Evolutionary conservation across 2,329 filamentous ascomycete species (phyloP), one percentile per base, ranked within the genome.

Genomic region (Coniochaeta hoffmannii): DNA sequence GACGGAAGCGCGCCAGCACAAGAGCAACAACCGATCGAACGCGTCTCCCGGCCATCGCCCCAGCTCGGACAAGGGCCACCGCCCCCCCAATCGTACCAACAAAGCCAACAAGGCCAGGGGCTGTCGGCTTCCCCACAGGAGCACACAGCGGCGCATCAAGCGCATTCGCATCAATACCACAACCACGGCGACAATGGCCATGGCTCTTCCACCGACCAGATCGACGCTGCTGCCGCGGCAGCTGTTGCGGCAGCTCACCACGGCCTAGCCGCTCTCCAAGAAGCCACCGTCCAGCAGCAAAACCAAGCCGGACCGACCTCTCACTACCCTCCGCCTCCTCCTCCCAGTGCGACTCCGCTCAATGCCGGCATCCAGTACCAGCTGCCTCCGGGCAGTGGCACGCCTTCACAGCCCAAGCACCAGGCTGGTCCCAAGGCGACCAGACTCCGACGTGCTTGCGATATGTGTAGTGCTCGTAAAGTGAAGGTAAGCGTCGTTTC

Each of bases 381-480:
- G 35, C 24, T 36, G 46, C n/a, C 24, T 15, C 32, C 12, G 26
- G 17, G 17, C 7, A 3, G 17, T 10, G 17, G 7, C 19, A 22
- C 44, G 1, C 22, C 50, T 1, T 5, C 53, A 1, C 24, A 53
- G 0, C 50, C 55, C 3, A 17, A 8, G 19, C 38, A 36, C 6
- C 4, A 50, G 28, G 3, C 56, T 3, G 58, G 57, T 22, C 32
- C 61, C 15, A 82, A 81, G 68, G 69, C 79, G 49, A 83, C 79
- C 28, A 77, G 81, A 7, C 72, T 84, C 31, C 73, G 81, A 57
- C 76, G 81, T 52, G 81, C 81, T 14, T 84, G 81, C 61, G 81
- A 84, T 60, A 79, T 84, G 74, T 84, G 81, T 65, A 83, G 80
- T 57, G 77, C 80, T 67, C 78, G 81, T 56, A 84, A 84, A 59